These are phyloP conservation scores for Gymnopilus junonius DNA, from an alignment of 768 basidiomycete genomes.

Conservation along the genomic window DNA sequence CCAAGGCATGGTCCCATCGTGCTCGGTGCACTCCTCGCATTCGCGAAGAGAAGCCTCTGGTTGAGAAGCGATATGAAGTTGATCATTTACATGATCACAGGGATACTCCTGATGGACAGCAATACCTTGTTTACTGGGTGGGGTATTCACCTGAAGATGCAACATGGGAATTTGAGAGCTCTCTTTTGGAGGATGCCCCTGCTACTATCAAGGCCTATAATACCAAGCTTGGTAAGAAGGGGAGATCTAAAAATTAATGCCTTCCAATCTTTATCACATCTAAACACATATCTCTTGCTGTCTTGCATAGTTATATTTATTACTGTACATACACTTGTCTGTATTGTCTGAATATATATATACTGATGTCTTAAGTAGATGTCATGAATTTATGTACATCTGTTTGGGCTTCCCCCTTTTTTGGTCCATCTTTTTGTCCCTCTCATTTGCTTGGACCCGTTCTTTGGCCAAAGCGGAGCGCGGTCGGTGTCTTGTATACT, in stretches of 20 bases:
- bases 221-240: conserved; percentile 5
- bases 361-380: too few species aligned
- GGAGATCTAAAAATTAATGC: background rate
- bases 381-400: too few species aligned
- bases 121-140: conserved; percentile 58
- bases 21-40: conserved; percentile 47
- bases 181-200: conserved; percentile 55
- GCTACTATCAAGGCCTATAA: conserved; percentile 45
- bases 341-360: too few species aligned
- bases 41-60: conserved; percentile 35
- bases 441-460: too few species aligned
- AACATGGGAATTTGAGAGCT: conserved; percentile 61
- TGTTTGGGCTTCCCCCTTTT: too few species aligned
- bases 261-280: too few species aligned
- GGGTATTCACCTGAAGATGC: conserved; percentile 55
- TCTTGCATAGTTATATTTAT: too few species aligned
- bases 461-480: too few species aligned
- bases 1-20: conserved; percentile 60
- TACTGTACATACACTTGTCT: too few species aligned
- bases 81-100: conserved; percentile 43
- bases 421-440: too few species aligned
- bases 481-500: too few species aligned
- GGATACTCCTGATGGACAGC: conserved; percentile 32
- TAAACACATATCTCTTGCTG: too few species aligned
- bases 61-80: conserved; percentile 51